Evolutionary conservation across 1,284 basidiomycete species (phyloP).

Genomic region (Ustilago shanxiensis): DNA sequence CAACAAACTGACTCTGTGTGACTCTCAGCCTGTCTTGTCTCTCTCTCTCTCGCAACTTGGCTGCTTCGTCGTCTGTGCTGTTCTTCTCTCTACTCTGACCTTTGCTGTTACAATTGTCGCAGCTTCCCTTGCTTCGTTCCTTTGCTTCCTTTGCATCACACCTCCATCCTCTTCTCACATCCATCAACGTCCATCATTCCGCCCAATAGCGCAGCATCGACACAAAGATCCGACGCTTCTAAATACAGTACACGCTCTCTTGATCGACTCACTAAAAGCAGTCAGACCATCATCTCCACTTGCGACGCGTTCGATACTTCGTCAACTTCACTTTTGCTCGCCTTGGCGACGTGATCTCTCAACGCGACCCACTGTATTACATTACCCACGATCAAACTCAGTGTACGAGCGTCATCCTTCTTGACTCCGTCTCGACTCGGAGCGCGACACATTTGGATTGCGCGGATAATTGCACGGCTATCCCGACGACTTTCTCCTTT

Average conservation of each 20-base stretch:
- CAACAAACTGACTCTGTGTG: too few species aligned
- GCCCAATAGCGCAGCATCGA: background rate
- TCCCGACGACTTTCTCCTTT: too few species aligned
- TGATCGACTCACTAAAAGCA: background rate
- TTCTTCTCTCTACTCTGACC: too few species aligned
- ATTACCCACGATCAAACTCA: background rate
- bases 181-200: background rate
- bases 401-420: too few species aligned
- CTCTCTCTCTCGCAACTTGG: conserved; percentile 1
- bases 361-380: background rate
- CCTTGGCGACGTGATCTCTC: background rate
- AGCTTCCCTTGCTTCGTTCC: background rate
- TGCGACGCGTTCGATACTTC: background rate
- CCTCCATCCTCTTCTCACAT: conserved; percentile 1
- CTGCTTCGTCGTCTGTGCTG: background rate
- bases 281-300: background rate
- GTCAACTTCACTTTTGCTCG: background rate
- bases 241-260: conserved; percentile 8
- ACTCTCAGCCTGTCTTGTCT: too few species aligned
- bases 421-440: background rate
- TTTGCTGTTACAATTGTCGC: background rate
- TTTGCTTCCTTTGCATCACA: background rate
- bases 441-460: background rate
- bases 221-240: background rate
- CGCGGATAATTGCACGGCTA: too few species aligned